phyloP scores from a whole-genome alignment of 495 filamentous ascomycete species.

The Aspergillus bertholletiae region DNA sequence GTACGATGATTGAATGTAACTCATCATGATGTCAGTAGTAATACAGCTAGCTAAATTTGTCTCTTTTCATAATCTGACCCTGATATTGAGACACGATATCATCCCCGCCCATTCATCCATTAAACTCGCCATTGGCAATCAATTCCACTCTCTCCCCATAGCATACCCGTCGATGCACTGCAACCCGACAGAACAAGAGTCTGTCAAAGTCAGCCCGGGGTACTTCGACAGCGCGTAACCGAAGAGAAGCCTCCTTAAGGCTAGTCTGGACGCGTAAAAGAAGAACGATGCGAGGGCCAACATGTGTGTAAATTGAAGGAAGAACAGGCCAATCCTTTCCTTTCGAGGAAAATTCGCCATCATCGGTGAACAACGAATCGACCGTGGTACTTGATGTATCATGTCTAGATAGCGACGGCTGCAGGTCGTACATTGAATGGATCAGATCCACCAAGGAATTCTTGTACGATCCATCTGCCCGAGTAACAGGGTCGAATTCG shows the following conservation, averaged over 20 bases:
- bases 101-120: background rate
- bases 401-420: background rate
- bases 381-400: background rate
- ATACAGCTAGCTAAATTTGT: background rate
- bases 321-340: background rate
- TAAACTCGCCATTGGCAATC: background rate
- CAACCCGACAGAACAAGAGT: conserved; percentile 4
- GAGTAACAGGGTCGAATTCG: conserved; percentile 7
- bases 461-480: conserved; percentile 5
- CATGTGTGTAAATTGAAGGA: background rate
- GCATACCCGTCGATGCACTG: conserved; percentile 2
- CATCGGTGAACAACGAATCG: background rate
- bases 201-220: background rate
- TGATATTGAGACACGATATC: background rate
- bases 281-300: background rate
- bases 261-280: background rate
- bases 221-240: background rate
- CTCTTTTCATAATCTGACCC: background rate
- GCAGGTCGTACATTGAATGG: background rate
- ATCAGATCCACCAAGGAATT: background rate
- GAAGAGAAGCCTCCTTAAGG: background rate
- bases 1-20: background rate
- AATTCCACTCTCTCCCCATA: conserved; percentile 1
- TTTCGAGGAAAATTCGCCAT: background rate
- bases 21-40: background rate